These are phyloP conservation scores for Coemansia sp. DNA, from an alignment of 192 early-diverging fungal genomes.

Conservation along the genomic window DNA sequence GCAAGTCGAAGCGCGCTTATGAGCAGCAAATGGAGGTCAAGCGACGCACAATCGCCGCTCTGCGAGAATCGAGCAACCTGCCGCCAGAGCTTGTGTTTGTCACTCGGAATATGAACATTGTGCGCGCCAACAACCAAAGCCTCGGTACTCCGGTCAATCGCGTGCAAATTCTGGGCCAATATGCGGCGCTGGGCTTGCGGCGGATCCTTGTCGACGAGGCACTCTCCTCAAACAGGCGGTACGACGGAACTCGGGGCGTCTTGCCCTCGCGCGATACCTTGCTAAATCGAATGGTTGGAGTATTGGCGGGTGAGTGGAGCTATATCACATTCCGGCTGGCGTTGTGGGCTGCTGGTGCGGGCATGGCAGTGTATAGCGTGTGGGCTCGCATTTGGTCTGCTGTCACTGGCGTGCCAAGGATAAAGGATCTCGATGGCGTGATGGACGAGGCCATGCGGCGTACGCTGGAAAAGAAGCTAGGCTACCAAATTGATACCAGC, in stretches of 20 bases:
- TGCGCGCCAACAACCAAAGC: conserved; percentile 82
- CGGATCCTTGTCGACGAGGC: conserved; percentile 50
- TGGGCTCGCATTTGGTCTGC: conserved; percentile 21
- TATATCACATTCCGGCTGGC: conserved; percentile 43
- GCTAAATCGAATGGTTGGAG: conserved; percentile 2
- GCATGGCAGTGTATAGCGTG: conserved; percentile 41
- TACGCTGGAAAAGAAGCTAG: conserved; percentile 73
- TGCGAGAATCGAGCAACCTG: conserved; percentile 68
- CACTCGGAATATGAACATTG: conserved; percentile 85
- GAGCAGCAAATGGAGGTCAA: conserved; percentile 78
- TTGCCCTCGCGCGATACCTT: conserved; percentile 13
- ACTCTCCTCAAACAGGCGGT: conserved; percentile 16
- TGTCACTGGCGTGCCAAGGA: conserved; percentile 19
- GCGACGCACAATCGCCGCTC: conserved; percentile 68
- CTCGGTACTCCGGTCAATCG: conserved; percentile 88
- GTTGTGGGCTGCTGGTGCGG: conserved; percentile 50
- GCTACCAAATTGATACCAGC: conserved; percentile 75
- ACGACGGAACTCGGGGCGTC: conserved; percentile 16
- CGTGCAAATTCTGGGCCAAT: conserved; percentile 82
- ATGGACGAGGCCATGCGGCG: conserved; percentile 74
- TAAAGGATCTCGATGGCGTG: conserved; percentile 69
- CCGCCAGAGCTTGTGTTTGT: conserved; percentile 93
- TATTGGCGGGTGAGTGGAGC: conserved; percentile 40
- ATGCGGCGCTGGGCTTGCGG: conserved; percentile 65
- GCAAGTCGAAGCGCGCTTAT: conserved; percentile 59